A percentile compares a stretch with the other conserved stretches of the same genome.
phyloP scores from a whole-genome alignment of 257 asterid species.

The Salvia hispanica region DNA sequence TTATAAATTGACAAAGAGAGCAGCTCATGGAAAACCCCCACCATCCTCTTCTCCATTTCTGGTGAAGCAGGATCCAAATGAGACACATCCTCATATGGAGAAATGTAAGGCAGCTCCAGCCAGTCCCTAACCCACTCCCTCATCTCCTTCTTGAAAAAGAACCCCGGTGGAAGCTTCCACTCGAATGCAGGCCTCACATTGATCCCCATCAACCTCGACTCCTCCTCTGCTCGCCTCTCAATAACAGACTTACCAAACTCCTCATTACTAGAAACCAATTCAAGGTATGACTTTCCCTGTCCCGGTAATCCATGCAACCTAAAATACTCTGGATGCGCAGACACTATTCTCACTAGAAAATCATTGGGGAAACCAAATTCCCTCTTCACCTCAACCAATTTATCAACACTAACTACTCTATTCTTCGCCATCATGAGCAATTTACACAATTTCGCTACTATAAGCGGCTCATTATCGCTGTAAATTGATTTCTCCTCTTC shows the following conservation, averaged over 20 bases:
- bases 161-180: constrained; percentile 79
- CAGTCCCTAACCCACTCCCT: constrained; percentile 96
- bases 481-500: constrained; percentile 62
- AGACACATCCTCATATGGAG: constrained; percentile 74
- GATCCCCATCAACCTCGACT: constrained; percentile 70
- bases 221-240: constrained; percentile 79
- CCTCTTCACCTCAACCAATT: constrained; percentile 81
- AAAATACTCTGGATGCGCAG: constrained; percentile 68
- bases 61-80: constrained; percentile 63
- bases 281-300: constrained; percentile 63
- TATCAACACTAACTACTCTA: constrained; percentile 62
- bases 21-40: constrained; percentile 85
- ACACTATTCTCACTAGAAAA: constrained; percentile 66
- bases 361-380: constrained; percentile 90
- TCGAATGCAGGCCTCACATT: constrained; percentile 60
- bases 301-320: constrained; percentile 66
- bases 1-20: constrained; percentile 68
- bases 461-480: constrained; percentile 51
- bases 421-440: constrained; percentile 81
- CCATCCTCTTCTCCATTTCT: constrained; percentile 92
- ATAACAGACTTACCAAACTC: constrained; percentile 64
- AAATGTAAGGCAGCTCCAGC: constrained; percentile 84
- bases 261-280: constrained; percentile 59
- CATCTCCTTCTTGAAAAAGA: constrained; percentile 80
- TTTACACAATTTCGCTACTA: constrained; percentile 76